Percentiles rank a stretch among this genome's conserved stretches.
Evolutionary conservation across 768 basidiomycete genomes (phyloP).

Genomic region (Russula dissimulans): DNA sequence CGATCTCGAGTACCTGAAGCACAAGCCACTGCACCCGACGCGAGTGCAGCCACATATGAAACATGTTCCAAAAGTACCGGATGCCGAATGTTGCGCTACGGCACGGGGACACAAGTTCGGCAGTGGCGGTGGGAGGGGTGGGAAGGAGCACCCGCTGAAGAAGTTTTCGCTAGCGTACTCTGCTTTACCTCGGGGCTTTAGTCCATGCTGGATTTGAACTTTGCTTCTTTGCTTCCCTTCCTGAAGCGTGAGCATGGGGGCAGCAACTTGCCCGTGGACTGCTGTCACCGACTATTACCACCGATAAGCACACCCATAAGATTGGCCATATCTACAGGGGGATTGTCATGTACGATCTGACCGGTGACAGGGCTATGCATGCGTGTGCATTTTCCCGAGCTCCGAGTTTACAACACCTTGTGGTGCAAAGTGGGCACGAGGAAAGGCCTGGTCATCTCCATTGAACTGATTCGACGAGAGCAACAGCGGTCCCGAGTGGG

Average conservation of each 20-base stretch:
- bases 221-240: not conserved
- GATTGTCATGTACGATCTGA: no score
- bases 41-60: slow-evolving; percentile 92
- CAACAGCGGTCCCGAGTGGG: no score
- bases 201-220: not conserved
- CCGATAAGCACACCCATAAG: not conserved
- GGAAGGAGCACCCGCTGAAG: slow-evolving; percentile 65
- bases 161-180: slow-evolving; percentile 40
- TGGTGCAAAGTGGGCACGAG: no score
- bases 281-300: not conserved
- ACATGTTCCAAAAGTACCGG: slow-evolving; percentile 87
- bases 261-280: not conserved
- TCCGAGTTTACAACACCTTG: no score
- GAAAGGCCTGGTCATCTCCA: no score
- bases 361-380: no score
- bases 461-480: no score
- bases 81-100: no score
- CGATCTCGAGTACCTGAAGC: slow-evolving; percentile 84
- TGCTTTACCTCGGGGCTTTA: not conserved
- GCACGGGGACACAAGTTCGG: slow-evolving; percentile 35
- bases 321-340: no score
- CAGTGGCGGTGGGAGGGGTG: slow-evolving; percentile 28
- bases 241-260: not conserved
- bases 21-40: slow-evolving; percentile 86
- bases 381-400: no score